Conservation (phyloP, 805 yeast genomes). For the Suhomyces vadensis region DNA sequence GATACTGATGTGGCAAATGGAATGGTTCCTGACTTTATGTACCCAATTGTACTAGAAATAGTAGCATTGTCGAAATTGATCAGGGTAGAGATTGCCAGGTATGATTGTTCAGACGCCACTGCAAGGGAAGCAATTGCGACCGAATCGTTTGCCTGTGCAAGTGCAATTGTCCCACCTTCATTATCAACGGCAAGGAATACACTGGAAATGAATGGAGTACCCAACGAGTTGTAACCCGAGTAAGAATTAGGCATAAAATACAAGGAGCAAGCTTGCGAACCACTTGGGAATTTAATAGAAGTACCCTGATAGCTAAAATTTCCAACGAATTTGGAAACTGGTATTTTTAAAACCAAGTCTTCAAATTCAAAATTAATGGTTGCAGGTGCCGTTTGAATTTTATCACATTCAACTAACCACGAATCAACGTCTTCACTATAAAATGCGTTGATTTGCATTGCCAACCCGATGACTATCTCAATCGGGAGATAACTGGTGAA, state of each 20-base stretch:
- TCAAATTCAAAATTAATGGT: slow-evolving; percentile 55
- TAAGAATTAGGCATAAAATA: slow-evolving; percentile 48
- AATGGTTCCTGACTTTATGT: slow-evolving; percentile 43
- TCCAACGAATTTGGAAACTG: slow-evolving; percentile 48
- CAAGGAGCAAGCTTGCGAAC: slow-evolving; percentile 58
- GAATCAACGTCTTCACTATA: slow-evolving; percentile 46
- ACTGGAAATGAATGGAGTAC: slow-evolving; percentile 55
- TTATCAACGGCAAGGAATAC: slow-evolving; percentile 65
- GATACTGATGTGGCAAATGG: slow-evolving; percentile 48
- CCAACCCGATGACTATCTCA: slow-evolving; percentile 56
- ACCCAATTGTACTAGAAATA: slow-evolving; percentile 15
- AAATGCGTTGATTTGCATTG: slow-evolving; percentile 69
- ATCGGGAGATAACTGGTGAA: slow-evolving; percentile 54
- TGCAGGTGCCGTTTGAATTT: slow-evolving; percentile 48
- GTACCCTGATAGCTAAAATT: slow-evolving; percentile 37
- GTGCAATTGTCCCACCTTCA: slow-evolving; percentile 54
- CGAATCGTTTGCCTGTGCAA: slow-evolving; percentile 48
- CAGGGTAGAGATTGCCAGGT: neutral
- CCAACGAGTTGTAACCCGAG: slow-evolving; percentile 56
- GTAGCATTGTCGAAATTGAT: neutral
- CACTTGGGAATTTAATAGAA: slow-evolving; percentile 50
- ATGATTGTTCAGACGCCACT: neutral
- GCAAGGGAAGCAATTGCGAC: neutral
- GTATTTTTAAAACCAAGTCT: slow-evolving; percentile 49
- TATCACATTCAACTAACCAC: slow-evolving; percentile 66